Base-by-base conservation (phyloP, 208 protist genomes). In the Balamuthia mandrillaris region DNA sequence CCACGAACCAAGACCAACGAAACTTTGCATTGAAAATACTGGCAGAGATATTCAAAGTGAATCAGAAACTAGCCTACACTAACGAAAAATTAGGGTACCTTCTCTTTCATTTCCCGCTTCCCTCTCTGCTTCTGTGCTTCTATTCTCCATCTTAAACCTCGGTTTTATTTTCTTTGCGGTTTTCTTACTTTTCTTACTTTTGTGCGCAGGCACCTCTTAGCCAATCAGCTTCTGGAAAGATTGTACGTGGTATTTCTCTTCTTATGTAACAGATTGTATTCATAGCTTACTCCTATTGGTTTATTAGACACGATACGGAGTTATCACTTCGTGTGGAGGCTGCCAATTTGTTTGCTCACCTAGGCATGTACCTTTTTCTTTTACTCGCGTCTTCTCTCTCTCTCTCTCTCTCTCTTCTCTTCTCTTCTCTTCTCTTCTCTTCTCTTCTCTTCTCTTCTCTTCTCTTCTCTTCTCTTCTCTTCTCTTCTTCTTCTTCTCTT, bases 231-330 rank as follows among this genome's bases (percentile, higher is more conserved):
- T 10, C 14, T 54, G 18, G 33, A 65, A 65, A 65, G n/a, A 24
- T 24, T 31, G n/a, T n/a, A n/a, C n/a, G n/a, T n/a, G n/a, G n/a
- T n/a, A n/a, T n/a, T n/a, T n/a, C n/a, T n/a, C n/a, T n/a, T n/a
- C n/a, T n/a, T n/a, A n/a, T n/a, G n/a, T n/a, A n/a, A n/a, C n/a
- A n/a, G n/a, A n/a, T n/a, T n/a, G n/a, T n/a, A n/a, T n/a, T n/a
- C n/a, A n/a, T n/a, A n/a, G n/a, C n/a, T n/a, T n/a, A n/a, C n/a
- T n/a, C n/a, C n/a, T n/a, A n/a, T n/a, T n/a, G n/a, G n/a, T n/a
- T n/a, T n/a, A n/a, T n/a, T 24, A 77, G 66, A 24, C 66, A 77
- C 33, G 70, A 79, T 35, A 60, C 70, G 10, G 70, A 79, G 33
- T 49, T 79, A 27, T 21, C 70, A 14, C 47, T 79, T 14, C 70